Evolutionary conservation across 2,329 filamentous ascomycete species (phyloP), one percentile per base, ranked within the genome.

Genomic region (Pseudocercospora macadamiae): DNA sequence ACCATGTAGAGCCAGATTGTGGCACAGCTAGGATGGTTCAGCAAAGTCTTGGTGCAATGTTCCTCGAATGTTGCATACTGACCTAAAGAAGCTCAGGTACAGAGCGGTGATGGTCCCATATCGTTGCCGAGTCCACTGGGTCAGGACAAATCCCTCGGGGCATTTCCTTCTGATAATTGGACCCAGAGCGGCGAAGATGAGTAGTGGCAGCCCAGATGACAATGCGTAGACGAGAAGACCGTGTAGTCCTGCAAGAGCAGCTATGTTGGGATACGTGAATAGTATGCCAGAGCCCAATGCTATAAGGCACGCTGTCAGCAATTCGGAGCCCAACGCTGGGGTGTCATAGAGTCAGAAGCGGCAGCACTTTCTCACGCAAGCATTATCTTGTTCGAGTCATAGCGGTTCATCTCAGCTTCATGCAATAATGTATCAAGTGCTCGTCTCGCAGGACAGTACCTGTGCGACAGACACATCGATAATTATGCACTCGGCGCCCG

Each of bases 331-430:
- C 61, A 55, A 68, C 9, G 8, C 66, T 68, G 70, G 73, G 70
- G 68, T 72, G 74, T 76, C 74, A 78, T 77, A 59, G 62, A 79
- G 70, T 71, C 65, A 70, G 74, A 86, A 91, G 89, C 89, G 90
- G 90, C 90, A 93, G 89, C 90, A 93, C 90, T 83, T 93, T 93
- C 90, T 88, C 90, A 93, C 90, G 90, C 90, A 95, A 95, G 90
- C 89, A 92, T 93, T 95, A 93, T 90, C 90, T 95, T 95, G 90
- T 90, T 95, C 90, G 90, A 93, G 90, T 93, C 87, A 79, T 89
- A 82, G 93, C 90, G 90, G 90, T 95, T 86, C 89, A 88, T 93
- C 90, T 95, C 90, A 93, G 90, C 90, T 85, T 92, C 84, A 80
- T 85, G 54, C 59, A 28, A 59, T 30, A 49, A 28, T 45, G 42